Base-by-base conservation (phyloP, 2,329 filamentous ascomycete species). In the Cladobotryum protrusum region DNA sequence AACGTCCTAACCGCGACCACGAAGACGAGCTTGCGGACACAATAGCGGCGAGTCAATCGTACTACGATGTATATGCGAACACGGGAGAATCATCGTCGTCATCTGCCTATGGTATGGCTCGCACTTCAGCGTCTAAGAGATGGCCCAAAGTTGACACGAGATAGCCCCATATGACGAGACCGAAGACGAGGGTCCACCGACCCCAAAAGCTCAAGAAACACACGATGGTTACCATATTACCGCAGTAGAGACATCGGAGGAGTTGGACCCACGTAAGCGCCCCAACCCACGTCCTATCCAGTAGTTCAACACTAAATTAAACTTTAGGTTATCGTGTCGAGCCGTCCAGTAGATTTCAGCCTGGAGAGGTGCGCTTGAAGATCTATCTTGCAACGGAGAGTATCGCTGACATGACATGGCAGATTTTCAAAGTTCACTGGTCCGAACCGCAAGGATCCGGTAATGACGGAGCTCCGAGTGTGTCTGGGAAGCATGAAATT, bases 381-480 rank as follows among this genome's bases (percentile, higher is more conserved):
- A 29, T 5, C 7, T 11, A 13, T 9, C 24, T n/a, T 3, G n/a
- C 2, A 14, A 8, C 6, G 5, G 7, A n/a, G 19, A 18, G 17
- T 5, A 13, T 12, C 14, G 7, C 37, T 41, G 41, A 50, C 52
- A 48, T 33, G 5, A 15, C 19, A 2, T 2, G 24, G 17, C 49
- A 78, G 76, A 73, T 81, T 15, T 77, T 81, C 63, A 81, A 80
- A 57, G 69, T 78, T 2, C 61, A 74, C 15, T 81, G 78, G 77
- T 70, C 72, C 8, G 77, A 81, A 43, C 78, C 78, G 0, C 63
- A 65, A 20, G 77, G 76, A 9, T 56, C 61, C 46, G 54, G 60
- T 17, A 63, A 63, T 13, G 64, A 66, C 11, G 57, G 56, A 36
- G 49, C 63, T 3, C 56, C 60, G 1, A 65, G 62, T 11, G 59